phyloP scores from a whole-genome alignment of 768 basidiomycete genomes.

The Leucosporidium scottii region DNA sequence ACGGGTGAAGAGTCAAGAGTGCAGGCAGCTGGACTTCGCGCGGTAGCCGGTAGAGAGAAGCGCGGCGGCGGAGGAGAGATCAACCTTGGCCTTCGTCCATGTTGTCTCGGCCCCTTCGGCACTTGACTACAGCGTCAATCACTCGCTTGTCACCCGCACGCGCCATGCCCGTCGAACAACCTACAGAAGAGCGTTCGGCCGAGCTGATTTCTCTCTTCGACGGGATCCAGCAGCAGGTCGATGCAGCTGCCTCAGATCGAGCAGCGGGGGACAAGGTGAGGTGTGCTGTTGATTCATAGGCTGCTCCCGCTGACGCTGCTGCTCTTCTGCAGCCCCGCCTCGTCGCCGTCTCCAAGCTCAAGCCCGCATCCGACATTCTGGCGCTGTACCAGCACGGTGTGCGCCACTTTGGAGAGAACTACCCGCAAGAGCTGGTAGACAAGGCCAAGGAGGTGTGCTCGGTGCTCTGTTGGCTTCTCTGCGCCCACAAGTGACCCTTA shows the following conservation, averaged over 20 bases:
- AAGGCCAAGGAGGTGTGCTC: conserved; percentile 64
- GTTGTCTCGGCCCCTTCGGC: too few relatives aligned
- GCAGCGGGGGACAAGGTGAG: too few relatives aligned
- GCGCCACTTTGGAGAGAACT: conserved; percentile 94
- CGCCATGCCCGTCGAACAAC: conserved; percentile 16
- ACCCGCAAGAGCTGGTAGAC: conserved; percentile 83
- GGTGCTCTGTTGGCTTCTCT: not conserved
- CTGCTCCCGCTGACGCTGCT: too few relatives aligned
- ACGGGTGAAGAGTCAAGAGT: too few relatives aligned
- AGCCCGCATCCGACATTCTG: conserved; percentile 77
- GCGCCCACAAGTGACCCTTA: not conserved
- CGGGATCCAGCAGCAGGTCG: conserved; percentile 38
- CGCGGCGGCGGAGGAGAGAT: too few relatives aligned
- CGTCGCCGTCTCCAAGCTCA: conserved; percentile 89
- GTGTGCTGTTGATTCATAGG: too few relatives aligned
- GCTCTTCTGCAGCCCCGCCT: conserved; percentile 48
- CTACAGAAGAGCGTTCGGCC: conserved; percentile 37
- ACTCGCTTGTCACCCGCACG: not conserved
- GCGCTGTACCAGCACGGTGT: conserved; percentile 74
- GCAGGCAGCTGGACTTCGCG: too few relatives aligned
- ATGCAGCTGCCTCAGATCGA: conserved; percentile 2
- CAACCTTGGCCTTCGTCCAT: too few relatives aligned
- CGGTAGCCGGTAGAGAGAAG: too few relatives aligned
- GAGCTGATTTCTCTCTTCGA: conserved; percentile 42
- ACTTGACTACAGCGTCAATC: too few relatives aligned